Evolutionary conservation across 139 green algal genomes (phyloP).

Genomic region (Chlamydomonas incerta): DNA sequence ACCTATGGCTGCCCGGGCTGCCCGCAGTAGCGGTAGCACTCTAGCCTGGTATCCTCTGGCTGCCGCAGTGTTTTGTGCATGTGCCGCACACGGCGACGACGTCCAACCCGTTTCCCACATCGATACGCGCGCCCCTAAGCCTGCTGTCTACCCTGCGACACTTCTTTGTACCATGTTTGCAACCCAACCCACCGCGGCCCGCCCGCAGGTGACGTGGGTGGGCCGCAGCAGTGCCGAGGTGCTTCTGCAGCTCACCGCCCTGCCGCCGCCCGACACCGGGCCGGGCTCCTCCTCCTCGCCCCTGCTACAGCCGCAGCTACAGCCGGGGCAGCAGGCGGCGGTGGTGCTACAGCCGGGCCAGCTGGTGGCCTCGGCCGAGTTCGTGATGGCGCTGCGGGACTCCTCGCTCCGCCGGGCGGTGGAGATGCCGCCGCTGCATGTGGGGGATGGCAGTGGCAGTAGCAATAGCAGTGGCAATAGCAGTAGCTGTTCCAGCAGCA

Average conservation of each 20-base stretch:
- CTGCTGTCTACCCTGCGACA: no score
- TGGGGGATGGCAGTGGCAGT: not conserved
- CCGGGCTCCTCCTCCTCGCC: not conserved
- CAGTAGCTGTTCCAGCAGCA: no score
- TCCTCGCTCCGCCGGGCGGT: constrained; percentile 7
- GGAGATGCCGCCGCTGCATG: constrained; percentile 24
- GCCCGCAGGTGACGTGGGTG: constrained; percentile 54
- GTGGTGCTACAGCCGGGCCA: constrained; percentile 1
- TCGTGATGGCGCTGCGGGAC: constrained; percentile 50
- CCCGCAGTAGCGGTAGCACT: no score
- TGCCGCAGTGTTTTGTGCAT: no score
- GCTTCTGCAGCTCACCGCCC: constrained; percentile 35
- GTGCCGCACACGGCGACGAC: no score
- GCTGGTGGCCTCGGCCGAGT: constrained; percentile 31
- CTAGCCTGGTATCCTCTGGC: no score
- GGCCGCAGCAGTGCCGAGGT: constrained; percentile 48
- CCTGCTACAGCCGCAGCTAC: not conserved
- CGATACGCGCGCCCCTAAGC: no score
- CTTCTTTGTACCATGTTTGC: no score
- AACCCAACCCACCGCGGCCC: no score
- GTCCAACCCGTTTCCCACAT: no score
- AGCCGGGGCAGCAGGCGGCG: not conserved
- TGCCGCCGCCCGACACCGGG: not conserved
- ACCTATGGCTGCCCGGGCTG: no score
- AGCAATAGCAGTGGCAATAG: no score